Evolutionary conservation across 2,329 filamentous ascomycete genomes (phyloP), one percentile per base, ranked within the genome.

Genomic region (Fusarium tuaranense): DNA sequence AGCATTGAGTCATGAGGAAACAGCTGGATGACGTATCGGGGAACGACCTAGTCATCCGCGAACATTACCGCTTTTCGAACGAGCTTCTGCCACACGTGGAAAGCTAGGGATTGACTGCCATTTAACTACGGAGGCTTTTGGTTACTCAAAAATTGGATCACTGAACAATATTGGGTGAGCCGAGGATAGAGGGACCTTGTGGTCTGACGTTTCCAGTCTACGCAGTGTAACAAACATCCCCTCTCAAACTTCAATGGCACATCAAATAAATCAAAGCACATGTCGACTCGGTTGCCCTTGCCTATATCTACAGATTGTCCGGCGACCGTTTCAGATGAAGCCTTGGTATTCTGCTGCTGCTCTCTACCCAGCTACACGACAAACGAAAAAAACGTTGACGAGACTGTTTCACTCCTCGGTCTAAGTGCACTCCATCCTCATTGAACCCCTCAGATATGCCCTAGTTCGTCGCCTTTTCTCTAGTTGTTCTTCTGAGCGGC

Each of bases 401-500:
- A 69, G 55, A 53, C 59, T 65, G 48, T 55, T 32, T 32, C 66
- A 34, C 57, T 68, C 36, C 36, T 55, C 64, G 62, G 63, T 72
- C 68, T 77, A 69, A 70, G 61, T 70, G 67, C 67, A 69, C n/a
- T 59, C 60, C 68, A 65, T 65, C 55, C 30, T 48, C 64, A 60
- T 59, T 51, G 39, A 34, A 34, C 51, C 63, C 39, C 62, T 63
- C 16, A 18, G 63, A 63, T 57, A 38, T 36, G 57, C 34, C 58
- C n/a, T 63, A 60, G 39, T 36, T 57, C 32, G 25, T 34, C 32
- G 32, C 44, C 57, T 61, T 39, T 73, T 75, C 80, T 79, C 69
- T 77, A 63, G 69, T 77, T 74, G 71, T 74, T 73, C 76, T 82
- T 81, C 69, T 81, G 79, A 63, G 80, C 83, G 66, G 87, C 87